A percentile compares a stretch with the other conserved stretches of the same genome.
These are phyloP conservation scores for Naegleria lovaniensis DNA, from an alignment of 208 protist species.

Conservation along the genomic window DNA sequence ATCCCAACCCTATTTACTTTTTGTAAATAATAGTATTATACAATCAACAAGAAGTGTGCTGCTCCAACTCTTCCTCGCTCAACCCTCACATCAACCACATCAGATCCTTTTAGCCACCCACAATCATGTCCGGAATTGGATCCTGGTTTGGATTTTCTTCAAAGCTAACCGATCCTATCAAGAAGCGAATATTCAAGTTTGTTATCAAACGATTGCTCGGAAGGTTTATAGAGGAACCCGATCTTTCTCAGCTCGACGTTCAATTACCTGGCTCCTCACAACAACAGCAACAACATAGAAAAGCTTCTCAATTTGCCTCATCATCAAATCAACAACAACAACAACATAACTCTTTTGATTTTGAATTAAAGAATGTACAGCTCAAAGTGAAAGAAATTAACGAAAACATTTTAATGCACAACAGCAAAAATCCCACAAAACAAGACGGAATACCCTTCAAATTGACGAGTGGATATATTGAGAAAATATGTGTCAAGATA, in stretches of 20 bases:
- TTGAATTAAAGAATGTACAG: slow-evolving; percentile 5
- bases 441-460: background rate
- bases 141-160: background rate
- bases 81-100: no score
- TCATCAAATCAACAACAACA: background rate
- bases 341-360: background rate
- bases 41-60: no score
- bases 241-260: slow-evolving; percentile 10
- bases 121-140: background rate
- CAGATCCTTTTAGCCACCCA: no score
- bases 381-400: slow-evolving; percentile 6
- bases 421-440: background rate
- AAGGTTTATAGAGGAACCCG: slow-evolving; percentile 9
- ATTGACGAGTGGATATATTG: slow-evolving; percentile 4
- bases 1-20: no score
- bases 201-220: background rate
- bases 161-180: background rate
- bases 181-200: slow-evolving; percentile 22
- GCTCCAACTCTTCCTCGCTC: no score
- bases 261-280: background rate
- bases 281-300: background rate
- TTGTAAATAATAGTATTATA: no score
- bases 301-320: background rate
- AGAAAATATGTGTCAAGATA: background rate
- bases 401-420: background rate